Evolutionary conservation across 2,329 filamentous ascomycete genomes (phyloP), one percentile per base, ranked within the genome.

Genomic region (Penicillium sp.): DNA sequence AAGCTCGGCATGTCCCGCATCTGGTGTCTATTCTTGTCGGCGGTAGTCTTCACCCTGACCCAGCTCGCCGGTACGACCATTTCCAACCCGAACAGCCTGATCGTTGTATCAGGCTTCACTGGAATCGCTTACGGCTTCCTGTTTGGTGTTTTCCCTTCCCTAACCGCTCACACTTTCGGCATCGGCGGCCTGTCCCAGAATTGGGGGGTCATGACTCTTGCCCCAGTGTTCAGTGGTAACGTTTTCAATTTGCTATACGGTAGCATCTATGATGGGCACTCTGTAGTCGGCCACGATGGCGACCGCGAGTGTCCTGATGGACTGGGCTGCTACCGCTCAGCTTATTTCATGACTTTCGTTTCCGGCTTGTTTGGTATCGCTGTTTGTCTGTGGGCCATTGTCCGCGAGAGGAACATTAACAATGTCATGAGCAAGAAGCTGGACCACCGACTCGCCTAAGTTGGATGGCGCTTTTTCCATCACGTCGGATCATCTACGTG

Each of bases 201-300:
- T 68, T 99, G 94, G 93, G 94, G 94, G 15, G 88, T 89, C 65
- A 95, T 99, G 86, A 97, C 91, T 0, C 79, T 97, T 46, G 88
- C 90, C 3, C 92, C 93, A 0, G 90, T 96, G 3, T 74, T 96
- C 29, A 91, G 87, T 9, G 92, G 91, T 47, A 96, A 97, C 65
- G 73, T 96, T 23, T 97, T 96, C 80, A 99, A 97, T 69, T 76
- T 97, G 1, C 85, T 94, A 55, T 99, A 97, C 70, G 94, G 94
- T 46, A 76, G 72, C 16, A 86, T 96, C 0, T 95, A 91, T 64
- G 94, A 99, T 70, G 76, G 77, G 9, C 91, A 97, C 72, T 92
- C 88, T 23, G 75, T 86, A 34, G 76, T 90, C 10, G 81, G 84
- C 21, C 80, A 82, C 0, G 82, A 84, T 40, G 91, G 90, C 21